Evolutionary conservation across 495 filamentous ascomycete genomes (phyloP).

Genomic region (Penicillium coprophilum): DNA sequence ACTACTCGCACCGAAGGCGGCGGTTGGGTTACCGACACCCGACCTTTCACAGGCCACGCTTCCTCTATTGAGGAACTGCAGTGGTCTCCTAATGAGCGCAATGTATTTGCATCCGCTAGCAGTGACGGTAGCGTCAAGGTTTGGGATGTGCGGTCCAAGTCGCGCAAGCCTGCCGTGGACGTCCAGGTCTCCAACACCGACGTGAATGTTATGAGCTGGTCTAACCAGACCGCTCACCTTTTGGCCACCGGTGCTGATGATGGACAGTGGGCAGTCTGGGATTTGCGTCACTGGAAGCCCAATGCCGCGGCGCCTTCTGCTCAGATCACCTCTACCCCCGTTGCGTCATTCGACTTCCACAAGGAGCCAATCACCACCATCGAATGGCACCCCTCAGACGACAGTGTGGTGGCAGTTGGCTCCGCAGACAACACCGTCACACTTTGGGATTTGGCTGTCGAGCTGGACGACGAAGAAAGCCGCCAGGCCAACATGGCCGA

Average conservation of each 20-base stretch:
- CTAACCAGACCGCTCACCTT: conserved; percentile 77
- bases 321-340: conserved; percentile 58
- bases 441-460: conserved; percentile 94
- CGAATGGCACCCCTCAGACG: conserved; percentile 96
- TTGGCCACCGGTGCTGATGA: conserved; percentile 93
- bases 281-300: conserved; percentile 90
- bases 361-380: conserved; percentile 92
- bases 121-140: conserved; percentile 93
- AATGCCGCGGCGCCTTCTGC: conserved; percentile 43
- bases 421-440: conserved; percentile 93
- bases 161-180: conserved; percentile 76
- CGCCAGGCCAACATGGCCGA: conserved; percentile 83
- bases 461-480: conserved; percentile 94
- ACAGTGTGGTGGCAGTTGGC: conserved; percentile 88
- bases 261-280: conserved; percentile 94
- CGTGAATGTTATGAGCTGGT: conserved; percentile 97
- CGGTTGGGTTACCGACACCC: conserved; percentile 78
- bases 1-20: conserved; percentile 84
- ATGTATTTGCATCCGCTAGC: conserved; percentile 90
- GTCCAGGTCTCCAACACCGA: conserved; percentile 81
- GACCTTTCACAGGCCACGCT: conserved; percentile 77
- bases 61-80: conserved; percentile 91
- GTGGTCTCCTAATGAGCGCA: conserved; percentile 88
- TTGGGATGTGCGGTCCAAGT: conserved; percentile 91
- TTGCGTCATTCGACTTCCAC: conserved; percentile 91